Evolutionary conservation across 768 basidiomycete species (phyloP).

Genomic region (Mycena rebaudengoi): DNA sequence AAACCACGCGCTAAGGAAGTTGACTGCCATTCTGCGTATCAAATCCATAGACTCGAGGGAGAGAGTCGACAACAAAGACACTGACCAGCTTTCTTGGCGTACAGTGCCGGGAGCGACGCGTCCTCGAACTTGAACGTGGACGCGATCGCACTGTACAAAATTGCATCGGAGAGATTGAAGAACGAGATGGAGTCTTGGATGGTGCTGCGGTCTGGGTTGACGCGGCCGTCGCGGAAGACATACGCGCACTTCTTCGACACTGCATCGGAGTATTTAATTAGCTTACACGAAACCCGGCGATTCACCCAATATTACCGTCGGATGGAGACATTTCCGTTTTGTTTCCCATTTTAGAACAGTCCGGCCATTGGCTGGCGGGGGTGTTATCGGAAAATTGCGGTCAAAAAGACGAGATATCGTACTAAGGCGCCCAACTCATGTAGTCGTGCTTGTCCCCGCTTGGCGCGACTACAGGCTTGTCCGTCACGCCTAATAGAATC

Average conservation of each 20-base stretch:
- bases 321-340: conserved; percentile 60
- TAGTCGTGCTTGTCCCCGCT: conserved; percentile 13
- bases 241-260: conserved; percentile 71
- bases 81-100: conserved; percentile 52
- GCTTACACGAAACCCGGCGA: not conserved
- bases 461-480: conserved; percentile 6
- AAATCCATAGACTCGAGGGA: no score
- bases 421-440: conserved; percentile 16
- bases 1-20: no score
- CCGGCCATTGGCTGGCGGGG: conserved; percentile 67
- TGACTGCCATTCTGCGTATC: no score
- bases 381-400: no score
- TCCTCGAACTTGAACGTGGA: conserved; percentile 49
- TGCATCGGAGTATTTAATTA: conserved; percentile 25
- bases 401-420: no score
- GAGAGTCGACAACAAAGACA: no score
- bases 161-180: conserved; percentile 59
- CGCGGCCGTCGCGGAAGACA: conserved; percentile 63
- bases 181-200: conserved; percentile 67
- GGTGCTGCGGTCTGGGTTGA: conserved; percentile 68
- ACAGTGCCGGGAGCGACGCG: conserved; percentile 43
- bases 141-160: conserved; percentile 19
- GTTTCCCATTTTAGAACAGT: conserved; percentile 67
- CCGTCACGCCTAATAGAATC: not conserved
- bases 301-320: conserved; percentile 47